Evolutionary conservation across 768 basidiomycete genomes (phyloP).

Genomic region (Paxillus involutus): DNA sequence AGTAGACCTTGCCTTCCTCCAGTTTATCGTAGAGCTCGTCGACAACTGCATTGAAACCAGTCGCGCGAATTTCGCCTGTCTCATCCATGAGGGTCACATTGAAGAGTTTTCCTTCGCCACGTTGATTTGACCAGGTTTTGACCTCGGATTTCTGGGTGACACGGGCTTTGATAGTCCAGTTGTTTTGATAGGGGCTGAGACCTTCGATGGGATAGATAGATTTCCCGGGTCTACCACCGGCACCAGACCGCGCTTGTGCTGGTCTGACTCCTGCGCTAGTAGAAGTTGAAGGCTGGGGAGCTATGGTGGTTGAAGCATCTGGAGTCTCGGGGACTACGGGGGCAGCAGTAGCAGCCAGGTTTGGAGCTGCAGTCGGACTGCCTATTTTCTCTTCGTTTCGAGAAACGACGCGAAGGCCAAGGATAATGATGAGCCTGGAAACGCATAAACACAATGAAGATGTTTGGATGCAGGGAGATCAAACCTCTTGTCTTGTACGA

Average conservation of each 20-base stretch:
- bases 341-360: conserved; percentile 31
- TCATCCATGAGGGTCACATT: conserved; percentile 94
- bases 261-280: conserved; percentile 12
- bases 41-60: conserved; percentile 85
- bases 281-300: conserved; percentile 27
- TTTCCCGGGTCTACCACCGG: conserved; percentile 21
- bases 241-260: conserved; percentile 4
- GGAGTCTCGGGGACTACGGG: conserved; percentile 21
- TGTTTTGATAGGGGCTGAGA: conserved; percentile 95
- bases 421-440: conserved; percentile 76
- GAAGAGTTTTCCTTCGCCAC: conserved; percentile 95
- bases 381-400: conserved; percentile 73
- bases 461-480: conserved; percentile 16
- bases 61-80: conserved; percentile 87
- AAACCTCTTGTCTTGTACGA: conserved; percentile 82
- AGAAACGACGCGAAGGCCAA: conserved; percentile 59
- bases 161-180: conserved; percentile 97
- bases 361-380: conserved; percentile 43
- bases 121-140: conserved; percentile 82
- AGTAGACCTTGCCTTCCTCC: conserved; percentile 92
- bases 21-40: conserved; percentile 83
- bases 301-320: conserved; percentile 28
- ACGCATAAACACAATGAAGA: conserved; percentile 3
- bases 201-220: conserved; percentile 84
- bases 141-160: conserved; percentile 90